Evolutionary conservation across 371 early-diverging fungal species (phyloP).

Genomic region (Choanephora cucurbitarum): DNA sequence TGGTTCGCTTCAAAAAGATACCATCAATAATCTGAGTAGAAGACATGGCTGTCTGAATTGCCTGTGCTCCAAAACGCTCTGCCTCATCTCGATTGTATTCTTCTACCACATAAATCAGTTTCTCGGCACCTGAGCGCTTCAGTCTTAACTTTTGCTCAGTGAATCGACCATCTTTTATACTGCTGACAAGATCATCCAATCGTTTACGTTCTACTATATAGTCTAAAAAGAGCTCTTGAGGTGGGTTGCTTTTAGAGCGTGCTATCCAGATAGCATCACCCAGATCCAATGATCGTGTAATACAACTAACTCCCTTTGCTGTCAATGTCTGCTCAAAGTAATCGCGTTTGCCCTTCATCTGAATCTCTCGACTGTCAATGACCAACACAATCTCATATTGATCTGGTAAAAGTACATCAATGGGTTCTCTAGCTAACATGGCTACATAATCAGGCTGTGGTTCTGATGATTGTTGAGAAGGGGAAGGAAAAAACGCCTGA

Average conservation of each 20-base stretch:
- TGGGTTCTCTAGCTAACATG: not conserved
- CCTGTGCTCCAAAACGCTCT: conserved; percentile 55
- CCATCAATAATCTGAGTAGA: conserved; percentile 69
- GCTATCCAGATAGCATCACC: conserved; percentile 95
- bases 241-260: conserved; percentile 37
- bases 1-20: conserved; percentile 78
- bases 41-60: conserved; percentile 69
- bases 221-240: conserved; percentile 80
- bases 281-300: conserved; percentile 69
- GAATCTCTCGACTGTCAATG: conserved; percentile 86
- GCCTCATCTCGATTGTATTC: conserved; percentile 58
- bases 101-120: conserved; percentile 88
- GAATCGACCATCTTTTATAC: conserved; percentile 95
- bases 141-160: conserved; percentile 94
- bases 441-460: not conserved
- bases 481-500: conserved; percentile 6
- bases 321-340: conserved; percentile 72
- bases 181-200: conserved; percentile 87
- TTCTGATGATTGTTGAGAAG: not conserved
- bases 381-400: conserved; percentile 76
- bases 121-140: conserved; percentile 60
- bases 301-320: conserved; percentile 52
- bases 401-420: conserved; percentile 36
- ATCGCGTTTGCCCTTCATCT: conserved; percentile 63
- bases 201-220: conserved; percentile 93